Evolutionary conservation across 108 stramenopile genomes (phyloP), one percentile per base, ranked within the genome.

Genomic region (Nitzschia sp.): DNA sequence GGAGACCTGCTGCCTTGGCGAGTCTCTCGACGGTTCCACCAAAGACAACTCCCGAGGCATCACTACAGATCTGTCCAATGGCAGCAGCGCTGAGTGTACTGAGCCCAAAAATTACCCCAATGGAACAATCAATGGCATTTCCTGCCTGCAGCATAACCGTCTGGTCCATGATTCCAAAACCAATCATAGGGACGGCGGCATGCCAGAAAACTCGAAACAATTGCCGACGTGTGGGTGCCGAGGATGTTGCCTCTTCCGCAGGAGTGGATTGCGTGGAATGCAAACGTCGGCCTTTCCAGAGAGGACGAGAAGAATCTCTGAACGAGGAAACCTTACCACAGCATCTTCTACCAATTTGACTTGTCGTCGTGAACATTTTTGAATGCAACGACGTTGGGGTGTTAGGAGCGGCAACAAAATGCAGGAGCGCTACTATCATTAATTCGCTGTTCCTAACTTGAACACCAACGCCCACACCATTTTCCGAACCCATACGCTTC

Each of bases 121-220:
- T 46, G 6, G 89, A 86, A 24, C 69, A 83, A 70, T 93, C 91
- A 53, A 93, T 85, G 26, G 69, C 57, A 52, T 90, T 80, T 24
- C 91, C 91, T 6, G 91, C 91, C 25, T 79, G 80, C 24, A 89
- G 62, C 90, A 91, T 91, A 50, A 89, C 81, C 8, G 68, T 76
- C 24, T 70, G 69, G 65, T 70, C 96, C 86, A 88, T 94, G 57
- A 97, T 86, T 15, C 94, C 94, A 65, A 95, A 95, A 14, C 94
- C 94, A 67, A 89, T 67, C 86, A 89, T 92, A 8, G 86, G 86
- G 43, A 84, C 79, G 19, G 86, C 86, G 17, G 71, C 71, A 56
- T 70, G 69, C 6, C 63, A 52, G 57, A 81, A 80, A 37, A 82
- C 65, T 7, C 69, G 59, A 9, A 69, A 67, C 59, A 86, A 71